These are phyloP conservation scores for Mycena sanguinolenta DNA, from an alignment of 768 basidiomycete genomes.

Conservation along the genomic window DNA sequence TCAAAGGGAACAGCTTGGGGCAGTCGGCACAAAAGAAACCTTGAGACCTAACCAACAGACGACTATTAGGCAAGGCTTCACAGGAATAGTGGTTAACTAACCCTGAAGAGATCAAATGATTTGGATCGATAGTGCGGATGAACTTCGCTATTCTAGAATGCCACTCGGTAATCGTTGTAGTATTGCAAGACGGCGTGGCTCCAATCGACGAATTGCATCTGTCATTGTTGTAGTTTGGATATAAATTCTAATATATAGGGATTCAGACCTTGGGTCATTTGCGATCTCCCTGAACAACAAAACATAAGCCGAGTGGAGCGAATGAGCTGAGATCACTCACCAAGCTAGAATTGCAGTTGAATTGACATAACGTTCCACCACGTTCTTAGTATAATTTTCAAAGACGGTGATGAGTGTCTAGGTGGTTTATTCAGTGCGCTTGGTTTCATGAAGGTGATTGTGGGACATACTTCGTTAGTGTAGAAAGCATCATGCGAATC, in stretches of 20 bases:
- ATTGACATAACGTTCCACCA: constrained; percentile 70
- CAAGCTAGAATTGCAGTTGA: constrained; percentile 66
- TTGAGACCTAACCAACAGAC: constrained; percentile 50
- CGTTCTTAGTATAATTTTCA: constrained; percentile 69
- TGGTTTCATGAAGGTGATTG: background rate
- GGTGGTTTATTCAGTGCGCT: background rate
- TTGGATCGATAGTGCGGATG: constrained; percentile 64
- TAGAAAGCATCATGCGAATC: constrained; percentile 72
- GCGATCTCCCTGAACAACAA: constrained; percentile 68
- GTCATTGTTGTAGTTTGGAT: constrained; percentile 17
- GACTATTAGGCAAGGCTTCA: constrained; percentile 1
- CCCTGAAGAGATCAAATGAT: constrained; percentile 77
- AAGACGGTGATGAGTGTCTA: constrained; percentile 64
- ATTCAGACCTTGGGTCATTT: constrained; percentile 71
- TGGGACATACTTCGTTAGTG: constrained; percentile 47
- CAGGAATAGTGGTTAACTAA: constrained; percentile 46
- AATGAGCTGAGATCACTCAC: constrained; percentile 43
- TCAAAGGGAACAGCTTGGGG: constrained; percentile 63
- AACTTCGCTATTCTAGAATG: constrained; percentile 60
- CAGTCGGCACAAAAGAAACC: constrained; percentile 74
- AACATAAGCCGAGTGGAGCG: background rate
- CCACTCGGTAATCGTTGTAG: constrained; percentile 70
- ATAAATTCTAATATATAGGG: background rate
- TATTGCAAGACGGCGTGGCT: constrained; percentile 57
- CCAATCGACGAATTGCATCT: constrained; percentile 72